Evolutionary conservation across 805 yeast genomes (phyloP), one percentile per base, ranked within the genome.

Genomic region (Komagataella mondaviorum): DNA sequence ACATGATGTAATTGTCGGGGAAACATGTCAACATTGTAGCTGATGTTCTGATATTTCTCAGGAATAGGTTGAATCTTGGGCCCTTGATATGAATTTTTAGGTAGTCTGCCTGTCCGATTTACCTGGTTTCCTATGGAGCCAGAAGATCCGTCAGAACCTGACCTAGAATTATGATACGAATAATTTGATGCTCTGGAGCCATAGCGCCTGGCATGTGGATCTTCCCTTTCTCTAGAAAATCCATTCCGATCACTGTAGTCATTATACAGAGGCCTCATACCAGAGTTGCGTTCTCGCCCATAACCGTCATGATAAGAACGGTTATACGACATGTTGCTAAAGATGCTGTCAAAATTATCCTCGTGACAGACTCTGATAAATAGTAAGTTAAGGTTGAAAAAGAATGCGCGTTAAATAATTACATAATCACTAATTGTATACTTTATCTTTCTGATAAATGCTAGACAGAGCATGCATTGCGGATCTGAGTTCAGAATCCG

Each of bases 1-100:
- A 51, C 4, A 23, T 44, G 46, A 47, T 62, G 66, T 48, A 58
- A 57, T 49, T 62, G 65, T 14, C 49, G 36, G 3, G 56, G 16
- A 10, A 55, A 51, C 10, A 48, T 50, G 39, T 30, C 39, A 8
- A 30, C n/a, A 10, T 30, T 30, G 12, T 30, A 30, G 12, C 39
- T 30, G 10, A 30, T 30, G 39, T 30, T 30, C 39, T 30, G n/a
- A 30, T 30, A 30, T 30, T 30, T 30, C 5, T 30, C 39, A 30
- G 39, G 39, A 14, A 30, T 30, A 30, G 39, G 39, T 30, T 30
- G 39, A 10, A 30, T 10, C 12, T 30, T 30, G 39, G n/a, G 39
- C 5, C 39, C 39, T 10, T 30, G 39, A 30, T 4, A 5, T 30
- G 39, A 30, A 8, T 30, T 30, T 30, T 14, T 30, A 8, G n/a